Evolutionary conservation across 805 yeast genomes (phyloP), one percentile per base, ranked within the genome.

Genomic region (Yamadazyma ubonensis): DNA sequence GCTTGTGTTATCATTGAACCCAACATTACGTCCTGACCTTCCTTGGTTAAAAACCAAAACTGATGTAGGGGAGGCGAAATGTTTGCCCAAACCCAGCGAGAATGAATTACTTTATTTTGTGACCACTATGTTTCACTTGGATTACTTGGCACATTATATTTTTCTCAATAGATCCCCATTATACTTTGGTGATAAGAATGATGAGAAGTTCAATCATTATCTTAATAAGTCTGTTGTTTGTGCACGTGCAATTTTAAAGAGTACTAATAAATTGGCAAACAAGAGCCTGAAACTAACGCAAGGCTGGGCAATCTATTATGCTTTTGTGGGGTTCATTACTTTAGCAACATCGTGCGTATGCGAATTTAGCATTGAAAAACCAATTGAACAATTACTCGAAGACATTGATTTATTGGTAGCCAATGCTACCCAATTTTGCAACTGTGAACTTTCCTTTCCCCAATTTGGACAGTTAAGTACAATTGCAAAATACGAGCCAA

Each of bases 151-250:
- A 7, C 64, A 62, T 38, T 46, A 55, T 22, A 42, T 57, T 35
- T 42, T 55, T 5, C 44, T 62, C 14, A 62, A 63, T 41, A 41
- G 67, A 31, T 51, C 60, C 2, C 63, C 67, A 10, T 52, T 57
- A 38, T 50, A 19, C 46, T 30, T 41, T 11, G 41, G 39, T 3
- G 33, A 43, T 5, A 47, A 48, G 2, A 43, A 38, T 10, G 52
- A 49, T 31, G 39, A 43, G n/a, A 45, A 47, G 26, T 46, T 38
- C 27, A 20, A 46, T 4, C 28, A 36, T 9, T 55, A 46, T 43
- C 49, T 59, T 1, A 45, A 47, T 15, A 41, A 53, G 11, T 52
- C 65, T 2, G 46, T 58, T 19, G 59, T 59, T n/a, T 51, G 60
- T 41, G 57, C 67, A 14, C 46, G 67, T 22, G 47, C 54, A 4